Conservation (phyloP, 2,329 filamentous ascomycete genomes). For the Anisogramma anomala region DNA sequence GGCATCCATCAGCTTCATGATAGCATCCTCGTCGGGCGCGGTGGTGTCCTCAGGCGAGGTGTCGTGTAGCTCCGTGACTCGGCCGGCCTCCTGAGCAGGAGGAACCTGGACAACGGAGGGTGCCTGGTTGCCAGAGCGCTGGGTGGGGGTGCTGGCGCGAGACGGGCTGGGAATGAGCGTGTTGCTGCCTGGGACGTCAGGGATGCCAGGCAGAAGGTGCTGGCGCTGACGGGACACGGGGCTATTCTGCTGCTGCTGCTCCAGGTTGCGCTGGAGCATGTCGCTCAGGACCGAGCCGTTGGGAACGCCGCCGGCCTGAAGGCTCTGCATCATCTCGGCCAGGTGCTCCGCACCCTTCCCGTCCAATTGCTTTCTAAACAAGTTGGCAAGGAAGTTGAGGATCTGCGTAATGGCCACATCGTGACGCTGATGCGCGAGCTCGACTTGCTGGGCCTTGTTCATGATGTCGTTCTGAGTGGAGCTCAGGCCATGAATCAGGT, state of each 20-base stretch:
- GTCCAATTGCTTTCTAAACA: slow-evolving; percentile 88
- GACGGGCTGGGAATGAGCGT: slow-evolving; percentile 8
- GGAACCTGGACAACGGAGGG: slow-evolving; percentile 23
- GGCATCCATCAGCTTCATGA: slow-evolving; percentile 56
- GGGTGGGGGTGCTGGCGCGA: slow-evolving; percentile 19
- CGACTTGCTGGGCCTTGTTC: slow-evolving; percentile 77
- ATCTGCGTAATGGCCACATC: slow-evolving; percentile 99
- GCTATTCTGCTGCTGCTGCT: slow-evolving; percentile 36
- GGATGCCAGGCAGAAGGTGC: slow-evolving; percentile 44
- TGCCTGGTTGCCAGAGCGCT: slow-evolving; percentile 10
- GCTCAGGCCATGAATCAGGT: slow-evolving; percentile 67
- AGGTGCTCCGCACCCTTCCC: slow-evolving; percentile 78
- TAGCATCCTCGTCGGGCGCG: slow-evolving; percentile 43
- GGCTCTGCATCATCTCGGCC: slow-evolving; percentile 55
- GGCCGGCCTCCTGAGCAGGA: slow-evolving; percentile 35
- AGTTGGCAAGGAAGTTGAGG: slow-evolving; percentile 87
- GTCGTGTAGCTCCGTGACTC: slow-evolving; percentile 51
- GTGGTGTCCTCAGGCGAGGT: slow-evolving; percentile 33
- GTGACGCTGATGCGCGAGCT: slow-evolving; percentile 87
- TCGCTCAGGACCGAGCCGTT: slow-evolving; percentile 50
- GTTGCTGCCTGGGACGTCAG: slow-evolving; percentile 20
- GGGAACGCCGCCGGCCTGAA: slow-evolving; percentile 29
- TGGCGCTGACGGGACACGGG: slow-evolving; percentile 34
- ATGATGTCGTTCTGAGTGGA: slow-evolving; percentile 82
- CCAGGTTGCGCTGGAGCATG: slow-evolving; percentile 48